Evolutionary conservation across 345 rosid genomes (phyloP), one percentile per base, ranked within the genome.

Genomic region (Arabidopsis suecica): DNA sequence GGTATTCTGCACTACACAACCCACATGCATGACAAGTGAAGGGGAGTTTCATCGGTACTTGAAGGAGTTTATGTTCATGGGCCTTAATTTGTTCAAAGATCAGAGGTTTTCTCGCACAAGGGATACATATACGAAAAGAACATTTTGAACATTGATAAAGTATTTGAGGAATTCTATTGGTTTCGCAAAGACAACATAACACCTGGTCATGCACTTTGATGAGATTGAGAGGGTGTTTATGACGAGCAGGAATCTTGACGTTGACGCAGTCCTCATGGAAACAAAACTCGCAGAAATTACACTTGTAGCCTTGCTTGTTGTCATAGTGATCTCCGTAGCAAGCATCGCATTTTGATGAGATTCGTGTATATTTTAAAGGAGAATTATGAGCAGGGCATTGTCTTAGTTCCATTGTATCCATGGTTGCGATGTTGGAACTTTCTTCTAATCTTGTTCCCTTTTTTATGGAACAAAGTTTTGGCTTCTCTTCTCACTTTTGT

Each of bases 21-120:
- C 61, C 72, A 40, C 72, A 68, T 22, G 70, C 56, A 30, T 47
- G 5, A 47, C 70, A 65, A 23, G 50, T 51, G 49, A 53, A 50
- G 9, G 72, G 20, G 8, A 65, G 10, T 9, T 32, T 0, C 33
- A 38, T 28, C 6, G 9, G 28, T 37, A 50, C 0, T 61, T 71
- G 75, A 9, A 4, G 22, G 20, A 71, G 61, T 16, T 40, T 9
- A 16, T 72, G 68, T 10, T 38, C 3, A 42, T 72, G 76, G n/a
- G 33, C 12, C 22, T 61, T 72, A 12, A 16, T 1, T 38, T 4
- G 14, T 9, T 38, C 0, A 4, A 61, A 4, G 2, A 3, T 37
- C 3, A 61, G 6, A 16, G 76, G 61, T 38, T 11, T 11, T 72
- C 61, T 72, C 41, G 42, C 61, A 61, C 76, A 72, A 11, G 0